Conservation (phyloP, 2,329 filamentous ascomycete species). For the Lecanicillium sp. region DNA sequence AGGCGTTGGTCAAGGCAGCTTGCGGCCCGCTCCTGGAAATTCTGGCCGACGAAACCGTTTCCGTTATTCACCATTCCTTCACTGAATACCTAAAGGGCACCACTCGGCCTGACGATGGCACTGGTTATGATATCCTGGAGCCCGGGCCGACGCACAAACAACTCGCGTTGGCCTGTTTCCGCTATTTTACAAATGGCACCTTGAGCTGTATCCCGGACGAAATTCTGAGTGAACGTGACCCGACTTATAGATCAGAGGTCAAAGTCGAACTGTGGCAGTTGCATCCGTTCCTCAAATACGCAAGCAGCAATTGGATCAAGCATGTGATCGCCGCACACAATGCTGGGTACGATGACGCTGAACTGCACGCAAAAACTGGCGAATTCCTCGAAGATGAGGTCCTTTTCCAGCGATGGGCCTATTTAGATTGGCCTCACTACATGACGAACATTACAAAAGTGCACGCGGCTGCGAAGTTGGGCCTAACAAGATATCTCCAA, state of each 20-base stretch:
- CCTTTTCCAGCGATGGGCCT: slow-evolving; percentile 16
- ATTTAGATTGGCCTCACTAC: slow-evolving; percentile 13
- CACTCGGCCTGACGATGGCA: slow-evolving; percentile 12
- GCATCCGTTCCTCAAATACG: slow-evolving; percentile 26
- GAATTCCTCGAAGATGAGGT: background rate
- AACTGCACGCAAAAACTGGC: background rate
- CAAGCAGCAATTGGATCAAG: slow-evolving; percentile 24
- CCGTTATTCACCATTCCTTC: slow-evolving; percentile 42
- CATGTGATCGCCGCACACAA: slow-evolving; percentile 17
- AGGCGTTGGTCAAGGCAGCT: slow-evolving; percentile 32
- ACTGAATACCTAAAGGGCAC: slow-evolving; percentile 37
- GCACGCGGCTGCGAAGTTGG: background rate
- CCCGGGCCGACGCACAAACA: background rate
- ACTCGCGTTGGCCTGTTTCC: background rate
- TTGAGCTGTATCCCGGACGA: background rate
- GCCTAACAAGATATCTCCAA: background rate
- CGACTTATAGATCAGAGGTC: too few species aligned
- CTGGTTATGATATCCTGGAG: slow-evolving; percentile 16
- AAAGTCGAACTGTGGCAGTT: slow-evolving; percentile 11
- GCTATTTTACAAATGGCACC: too few species aligned
- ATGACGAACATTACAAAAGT: background rate
- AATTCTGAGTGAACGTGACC: too few species aligned
- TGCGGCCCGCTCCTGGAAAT: slow-evolving; percentile 41
- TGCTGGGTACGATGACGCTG: background rate
- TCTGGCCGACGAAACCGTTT: slow-evolving; percentile 38